Conservation (phyloP, 2,329 filamentous ascomycete genomes). For the Ceratocystis ficicola region DNA sequence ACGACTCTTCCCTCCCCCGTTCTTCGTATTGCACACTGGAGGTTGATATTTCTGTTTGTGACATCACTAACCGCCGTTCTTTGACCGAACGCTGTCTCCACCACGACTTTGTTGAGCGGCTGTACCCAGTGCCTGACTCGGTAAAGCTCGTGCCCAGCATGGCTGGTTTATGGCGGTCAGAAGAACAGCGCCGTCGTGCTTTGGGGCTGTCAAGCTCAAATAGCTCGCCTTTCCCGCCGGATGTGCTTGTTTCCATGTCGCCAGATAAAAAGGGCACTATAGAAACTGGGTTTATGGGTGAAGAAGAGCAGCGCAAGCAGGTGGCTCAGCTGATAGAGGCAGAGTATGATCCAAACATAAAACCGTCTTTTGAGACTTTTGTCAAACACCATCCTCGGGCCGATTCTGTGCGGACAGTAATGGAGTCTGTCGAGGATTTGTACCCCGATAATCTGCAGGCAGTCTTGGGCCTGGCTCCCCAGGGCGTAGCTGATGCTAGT, state of each 20-base stretch:
- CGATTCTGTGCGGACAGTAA: constrained; percentile 55
- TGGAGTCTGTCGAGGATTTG: constrained; percentile 79
- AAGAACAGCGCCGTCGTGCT: constrained; percentile 63
- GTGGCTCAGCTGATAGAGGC: constrained; percentile 50
- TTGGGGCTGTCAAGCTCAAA: constrained; percentile 24
- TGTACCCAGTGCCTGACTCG: constrained; percentile 49
- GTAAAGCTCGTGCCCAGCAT: constrained; percentile 86
- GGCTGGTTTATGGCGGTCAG: constrained; percentile 85
- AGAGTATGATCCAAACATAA: constrained; percentile 44
- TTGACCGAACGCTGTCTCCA: constrained; percentile 68
- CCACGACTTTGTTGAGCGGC: constrained; percentile 70
- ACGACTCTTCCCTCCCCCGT: constrained; percentile 56
- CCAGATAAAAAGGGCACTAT: constrained; percentile 48
- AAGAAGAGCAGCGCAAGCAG: constrained; percentile 64
- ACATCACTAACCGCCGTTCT: constrained; percentile 72
- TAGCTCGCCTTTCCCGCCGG: constrained; percentile 43
- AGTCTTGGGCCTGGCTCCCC: constrained; percentile 34
- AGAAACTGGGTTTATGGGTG: constrained; percentile 77
- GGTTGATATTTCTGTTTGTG: constrained; percentile 75
- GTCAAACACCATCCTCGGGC: constrained; percentile 43
- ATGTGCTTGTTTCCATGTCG: constrained; percentile 79
- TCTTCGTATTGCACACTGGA: constrained; percentile 83
- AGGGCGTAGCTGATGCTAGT: constrained; percentile 20
- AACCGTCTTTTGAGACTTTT: constrained; percentile 51
- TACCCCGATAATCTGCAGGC: constrained; percentile 54